phyloP scores from a whole-genome alignment of 129 eudicot genomes.

The Silybum marianum region DNA sequence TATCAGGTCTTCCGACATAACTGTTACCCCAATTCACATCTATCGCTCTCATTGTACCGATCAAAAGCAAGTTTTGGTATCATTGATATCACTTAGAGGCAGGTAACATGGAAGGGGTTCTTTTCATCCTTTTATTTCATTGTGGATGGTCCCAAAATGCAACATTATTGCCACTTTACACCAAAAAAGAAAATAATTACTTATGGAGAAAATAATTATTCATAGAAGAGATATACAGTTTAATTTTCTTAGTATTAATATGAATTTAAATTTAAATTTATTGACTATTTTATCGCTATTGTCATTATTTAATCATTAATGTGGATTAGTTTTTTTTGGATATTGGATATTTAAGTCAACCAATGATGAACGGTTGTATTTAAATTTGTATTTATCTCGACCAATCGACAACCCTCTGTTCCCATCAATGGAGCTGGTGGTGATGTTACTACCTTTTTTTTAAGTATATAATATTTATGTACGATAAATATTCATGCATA shows the following conservation, averaged over 20 bases:
- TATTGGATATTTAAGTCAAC: background rate
- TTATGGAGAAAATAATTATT: background rate
- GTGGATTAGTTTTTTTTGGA: background rate
- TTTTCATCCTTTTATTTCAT: slow-evolving; percentile 22
- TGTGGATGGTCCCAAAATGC: slow-evolving; percentile 30
- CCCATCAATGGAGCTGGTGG: background rate
- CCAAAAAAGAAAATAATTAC: slow-evolving; percentile 6
- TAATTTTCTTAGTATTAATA: background rate
- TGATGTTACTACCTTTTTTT: background rate
- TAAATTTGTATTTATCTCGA: background rate
- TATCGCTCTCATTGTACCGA: background rate
- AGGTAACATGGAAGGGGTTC: slow-evolving; percentile 37
- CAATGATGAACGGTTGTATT: background rate
- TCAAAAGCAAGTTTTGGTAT: background rate
- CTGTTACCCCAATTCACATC: background rate
- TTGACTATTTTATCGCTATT: too few relatives aligned
- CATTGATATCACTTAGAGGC: slow-evolving; percentile 8
- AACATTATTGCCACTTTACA: slow-evolving; percentile 29
- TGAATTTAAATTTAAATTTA: too few relatives aligned
- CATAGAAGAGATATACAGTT: background rate
- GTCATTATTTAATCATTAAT: background rate
- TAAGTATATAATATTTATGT: background rate
- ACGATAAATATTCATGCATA: too few relatives aligned
- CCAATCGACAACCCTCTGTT: too few relatives aligned
- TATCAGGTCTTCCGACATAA: background rate